Percentiles rank a stretch among this genome's conserved stretches.
phyloP scores from a whole-genome alignment of 176 grass and related monocot species.

The Cenchrus fungigraminus region DNA sequence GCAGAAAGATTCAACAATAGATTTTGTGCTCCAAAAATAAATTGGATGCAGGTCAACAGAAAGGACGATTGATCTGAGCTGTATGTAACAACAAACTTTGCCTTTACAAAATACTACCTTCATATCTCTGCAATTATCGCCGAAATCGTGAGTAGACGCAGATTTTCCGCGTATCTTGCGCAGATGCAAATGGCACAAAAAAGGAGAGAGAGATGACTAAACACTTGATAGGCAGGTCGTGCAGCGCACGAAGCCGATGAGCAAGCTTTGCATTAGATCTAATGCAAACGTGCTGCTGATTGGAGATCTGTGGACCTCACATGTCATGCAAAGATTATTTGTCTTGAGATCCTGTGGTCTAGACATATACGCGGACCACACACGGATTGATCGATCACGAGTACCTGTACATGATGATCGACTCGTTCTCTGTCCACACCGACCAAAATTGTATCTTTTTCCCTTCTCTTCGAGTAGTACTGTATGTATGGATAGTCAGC shows the following conservation, averaged over 20 bases:
- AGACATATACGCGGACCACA: background rate
- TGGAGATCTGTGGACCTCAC: conserved; percentile 19
- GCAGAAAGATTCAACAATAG: background rate
- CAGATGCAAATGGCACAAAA: background rate
- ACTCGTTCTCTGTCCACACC: background rate
- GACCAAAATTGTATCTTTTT: background rate
- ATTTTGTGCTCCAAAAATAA: background rate
- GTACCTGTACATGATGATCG: background rate
- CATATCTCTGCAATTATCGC: background rate
- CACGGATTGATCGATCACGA: background rate
- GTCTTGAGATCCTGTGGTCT: conserved; percentile 7
- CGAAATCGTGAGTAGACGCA: conserved; percentile 9
- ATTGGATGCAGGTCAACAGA: background rate
- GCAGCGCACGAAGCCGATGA: background rate
- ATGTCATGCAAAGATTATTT: conserved; percentile 14
- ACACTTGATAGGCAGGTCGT: conserved; percentile 1
- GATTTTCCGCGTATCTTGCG: conserved; percentile 31
- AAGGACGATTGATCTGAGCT: conserved; percentile 29
- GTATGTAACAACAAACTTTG: conserved; percentile 40
- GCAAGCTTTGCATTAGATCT: conserved; percentile 24
- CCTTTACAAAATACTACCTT: conserved; percentile 19
- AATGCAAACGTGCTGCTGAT: background rate
- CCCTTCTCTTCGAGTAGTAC: background rate
- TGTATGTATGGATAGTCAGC: too few species aligned
- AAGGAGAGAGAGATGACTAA: background rate